Conservation (phyloP, 306 rosid genomes). For the Sicyos edulis region DNA sequence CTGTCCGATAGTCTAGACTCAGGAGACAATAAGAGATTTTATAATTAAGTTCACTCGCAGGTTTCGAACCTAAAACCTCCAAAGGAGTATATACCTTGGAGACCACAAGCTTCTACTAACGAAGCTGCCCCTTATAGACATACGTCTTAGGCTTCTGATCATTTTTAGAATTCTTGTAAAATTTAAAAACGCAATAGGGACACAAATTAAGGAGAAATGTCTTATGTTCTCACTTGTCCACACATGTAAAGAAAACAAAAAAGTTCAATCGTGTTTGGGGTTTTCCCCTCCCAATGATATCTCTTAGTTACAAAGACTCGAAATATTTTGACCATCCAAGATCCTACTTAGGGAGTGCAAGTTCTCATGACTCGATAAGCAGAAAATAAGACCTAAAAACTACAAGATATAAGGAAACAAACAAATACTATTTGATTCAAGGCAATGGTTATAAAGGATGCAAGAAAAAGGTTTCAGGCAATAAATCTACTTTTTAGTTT, state of each 20-base stretch:
- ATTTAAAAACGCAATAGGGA: neutral
- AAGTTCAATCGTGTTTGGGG: neutral
- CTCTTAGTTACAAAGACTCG: neutral
- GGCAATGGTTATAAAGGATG: neutral
- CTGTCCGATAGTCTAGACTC: no score
- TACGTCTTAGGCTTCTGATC: neutral
- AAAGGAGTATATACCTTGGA: no score
- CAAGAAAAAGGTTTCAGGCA: conserved; percentile 2
- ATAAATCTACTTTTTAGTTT: conserved; percentile 1
- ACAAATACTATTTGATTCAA: conserved; percentile 4
- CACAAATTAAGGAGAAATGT: neutral
- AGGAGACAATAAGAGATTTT: no score
- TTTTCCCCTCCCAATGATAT: neutral
- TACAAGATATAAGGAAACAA: neutral
- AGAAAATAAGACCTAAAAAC: neutral
- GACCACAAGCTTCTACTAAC: no score
- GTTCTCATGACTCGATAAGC: neutral
- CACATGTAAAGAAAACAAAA: neutral
- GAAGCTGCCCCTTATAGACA: no score
- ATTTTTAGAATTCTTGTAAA: neutral
- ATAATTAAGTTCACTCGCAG: no score
- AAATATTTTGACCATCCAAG: neutral
- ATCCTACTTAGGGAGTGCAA: neutral
- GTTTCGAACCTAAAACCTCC: no score
- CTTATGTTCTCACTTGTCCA: neutral